phyloP scores from a whole-genome alignment of 1,139 yeast genomes.

The Yamadazyma oceani region DNA sequence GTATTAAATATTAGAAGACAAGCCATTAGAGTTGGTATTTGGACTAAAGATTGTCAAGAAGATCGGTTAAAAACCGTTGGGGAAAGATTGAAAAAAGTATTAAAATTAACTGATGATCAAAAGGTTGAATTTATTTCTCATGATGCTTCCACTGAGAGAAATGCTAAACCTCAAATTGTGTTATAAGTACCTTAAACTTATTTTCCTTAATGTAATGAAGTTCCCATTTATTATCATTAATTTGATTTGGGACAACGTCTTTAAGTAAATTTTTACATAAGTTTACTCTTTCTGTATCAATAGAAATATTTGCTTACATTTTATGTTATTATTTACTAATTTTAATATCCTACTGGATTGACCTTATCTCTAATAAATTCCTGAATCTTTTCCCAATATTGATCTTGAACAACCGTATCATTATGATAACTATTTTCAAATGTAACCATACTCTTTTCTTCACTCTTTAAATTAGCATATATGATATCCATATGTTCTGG shows the following conservation, averaged over 20 bases:
- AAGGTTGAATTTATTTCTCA: conserved; percentile 78
- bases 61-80: conserved; percentile 70
- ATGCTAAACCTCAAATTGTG: conserved; percentile 42
- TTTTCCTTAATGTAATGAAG: background rate
- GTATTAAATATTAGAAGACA: conserved; percentile 86
- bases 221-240: background rate
- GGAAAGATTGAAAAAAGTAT: conserved; percentile 77
- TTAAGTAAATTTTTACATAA: conserved; percentile 1
- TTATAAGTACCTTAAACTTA: conserved; percentile 22
- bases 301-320: conserved; percentile 3
- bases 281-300: conserved; percentile 7
- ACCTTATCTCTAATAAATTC: conserved; percentile 51
- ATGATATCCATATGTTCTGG: conserved; percentile 76
- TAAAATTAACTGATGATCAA: conserved; percentile 66
- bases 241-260: background rate
- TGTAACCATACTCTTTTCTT: conserved; percentile 46
- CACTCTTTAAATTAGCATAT: conserved; percentile 47
- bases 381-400: conserved; percentile 71
- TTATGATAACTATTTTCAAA: conserved; percentile 71
- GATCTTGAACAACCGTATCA: conserved; percentile 71
- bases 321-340: background rate
- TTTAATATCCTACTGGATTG: conserved; percentile 40
- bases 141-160: conserved; percentile 48
- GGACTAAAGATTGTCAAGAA: conserved; percentile 85
- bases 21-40: conserved; percentile 82